Percentiles rank a stretch among this genome's conserved stretches.
Conservation (phyloP, 2,329 filamentous ascomycete species). For the Catunica adiposa region DNA sequence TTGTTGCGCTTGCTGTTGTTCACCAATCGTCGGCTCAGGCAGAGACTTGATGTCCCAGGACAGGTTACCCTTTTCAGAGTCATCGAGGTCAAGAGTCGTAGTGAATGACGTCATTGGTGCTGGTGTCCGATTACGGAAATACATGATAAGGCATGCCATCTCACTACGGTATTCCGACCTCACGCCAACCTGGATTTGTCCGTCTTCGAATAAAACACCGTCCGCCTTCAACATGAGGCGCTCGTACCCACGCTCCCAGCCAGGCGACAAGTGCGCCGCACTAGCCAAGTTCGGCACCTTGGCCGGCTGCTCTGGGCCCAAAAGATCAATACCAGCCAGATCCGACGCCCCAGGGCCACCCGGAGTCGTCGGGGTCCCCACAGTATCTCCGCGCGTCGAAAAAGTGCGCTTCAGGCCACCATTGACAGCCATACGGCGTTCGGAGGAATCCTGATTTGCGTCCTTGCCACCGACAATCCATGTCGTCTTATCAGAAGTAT, state of each 20-base stretch:
- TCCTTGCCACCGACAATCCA: constrained; percentile 98
- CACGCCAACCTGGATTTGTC: constrained; percentile 80
- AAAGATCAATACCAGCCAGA: constrained; percentile 68
- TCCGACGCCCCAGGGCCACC: constrained; percentile 40
- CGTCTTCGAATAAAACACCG: constrained; percentile 86
- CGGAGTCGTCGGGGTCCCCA: constrained; percentile 22
- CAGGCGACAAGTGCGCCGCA: constrained; percentile 79
- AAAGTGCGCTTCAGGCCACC: constrained; percentile 76
- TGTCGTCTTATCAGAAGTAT: constrained; percentile 84
- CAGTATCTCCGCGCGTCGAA: constrained; percentile 39
- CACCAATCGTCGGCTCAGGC: constrained; percentile 62
- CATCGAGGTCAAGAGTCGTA: constrained; percentile 74
- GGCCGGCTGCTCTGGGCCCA: constrained; percentile 39
- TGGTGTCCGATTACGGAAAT: constrained; percentile 88
- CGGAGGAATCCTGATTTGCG: constrained; percentile 65
- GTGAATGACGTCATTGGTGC: constrained; percentile 80
- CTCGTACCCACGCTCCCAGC: constrained; percentile 85
- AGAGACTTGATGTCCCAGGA: constrained; percentile 78
- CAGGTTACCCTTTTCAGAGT: constrained; percentile 45
- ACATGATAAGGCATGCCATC: constrained; percentile 86
- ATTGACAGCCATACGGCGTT: constrained; percentile 65
- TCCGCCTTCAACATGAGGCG: constrained; percentile 63
- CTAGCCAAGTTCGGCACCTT: constrained; percentile 76
- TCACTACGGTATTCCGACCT: constrained; percentile 91
- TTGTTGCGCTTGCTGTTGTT: constrained; percentile 70